Percentiles rank a stretch among this genome's conserved stretches.
Conservation (phyloP, 805 yeast species). For the Hanseniaspora lachancei region DNA sequence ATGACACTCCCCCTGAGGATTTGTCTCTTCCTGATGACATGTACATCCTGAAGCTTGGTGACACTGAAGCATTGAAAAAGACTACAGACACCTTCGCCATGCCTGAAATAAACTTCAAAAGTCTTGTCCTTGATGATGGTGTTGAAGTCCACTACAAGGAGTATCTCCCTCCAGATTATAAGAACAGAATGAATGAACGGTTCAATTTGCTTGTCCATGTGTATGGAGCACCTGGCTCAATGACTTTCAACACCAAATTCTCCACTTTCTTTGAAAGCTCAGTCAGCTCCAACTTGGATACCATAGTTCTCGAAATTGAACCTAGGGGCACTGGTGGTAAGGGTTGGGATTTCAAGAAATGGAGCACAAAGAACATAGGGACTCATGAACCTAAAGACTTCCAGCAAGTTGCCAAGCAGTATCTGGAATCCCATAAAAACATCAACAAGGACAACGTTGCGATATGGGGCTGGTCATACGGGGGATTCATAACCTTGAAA, state of each 20-base stretch:
- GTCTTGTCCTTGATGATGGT: slow-evolving; percentile 18
- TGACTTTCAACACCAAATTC: slow-evolving; percentile 37
- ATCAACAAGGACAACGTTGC: slow-evolving; percentile 47
- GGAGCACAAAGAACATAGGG: slow-evolving; percentile 48
- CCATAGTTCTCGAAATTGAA: slow-evolving; percentile 54
- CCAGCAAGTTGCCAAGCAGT: slow-evolving; percentile 36
- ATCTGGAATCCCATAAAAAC: slow-evolving; percentile 33
- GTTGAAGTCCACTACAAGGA: slow-evolving; percentile 40
- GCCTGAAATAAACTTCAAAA: slow-evolving; percentile 35
- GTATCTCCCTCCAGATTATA: slow-evolving; percentile 38
- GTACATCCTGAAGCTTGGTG: slow-evolving; percentile 13
- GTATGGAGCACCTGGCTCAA: slow-evolving; percentile 77
- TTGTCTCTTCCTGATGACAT: slow-evolving; percentile 8
- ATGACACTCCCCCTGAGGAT: not conserved
- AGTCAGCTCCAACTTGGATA: slow-evolving; percentile 42
- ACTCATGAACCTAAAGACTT: slow-evolving; percentile 68
- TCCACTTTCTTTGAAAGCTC: slow-evolving; percentile 45
- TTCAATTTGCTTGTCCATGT: slow-evolving; percentile 51
- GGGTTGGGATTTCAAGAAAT: slow-evolving; percentile 53
- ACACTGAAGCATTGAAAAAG: slow-evolving; percentile 14
- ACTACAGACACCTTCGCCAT: slow-evolving; percentile 30
- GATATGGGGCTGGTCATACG: slow-evolving; percentile 84
- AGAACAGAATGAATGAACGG: slow-evolving; percentile 37
- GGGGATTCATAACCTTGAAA: slow-evolving; percentile 65
- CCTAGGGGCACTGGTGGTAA: slow-evolving; percentile 77